These are phyloP conservation scores for Aspergillus costaricaensis DNA, from an alignment of 2,329 filamentous ascomycete species.

Conservation along the genomic window DNA sequence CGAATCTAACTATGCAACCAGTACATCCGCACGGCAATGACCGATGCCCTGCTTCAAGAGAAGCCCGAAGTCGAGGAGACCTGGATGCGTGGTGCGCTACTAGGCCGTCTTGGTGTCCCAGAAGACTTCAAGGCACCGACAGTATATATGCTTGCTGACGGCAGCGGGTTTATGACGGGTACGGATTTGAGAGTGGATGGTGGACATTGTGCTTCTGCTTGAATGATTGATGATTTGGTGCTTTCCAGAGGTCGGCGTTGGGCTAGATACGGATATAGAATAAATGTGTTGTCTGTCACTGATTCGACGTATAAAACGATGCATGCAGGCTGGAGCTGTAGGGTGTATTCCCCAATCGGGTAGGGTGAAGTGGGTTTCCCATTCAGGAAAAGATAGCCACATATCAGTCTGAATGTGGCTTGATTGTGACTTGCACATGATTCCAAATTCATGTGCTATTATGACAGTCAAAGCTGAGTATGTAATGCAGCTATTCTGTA, in stretches of 20 bases:
- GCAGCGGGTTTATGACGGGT: conserved; percentile 44
- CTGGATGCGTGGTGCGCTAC: conserved; percentile 56
- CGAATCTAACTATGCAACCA: conserved; percentile 16
- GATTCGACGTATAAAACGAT: neutral
- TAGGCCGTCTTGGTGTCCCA: conserved; percentile 52
- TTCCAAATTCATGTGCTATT: too few species aligned
- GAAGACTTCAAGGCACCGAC: conserved; percentile 43
- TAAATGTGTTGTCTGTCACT: neutral
- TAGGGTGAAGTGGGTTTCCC: too few species aligned
- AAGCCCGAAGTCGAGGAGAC: conserved; percentile 55
- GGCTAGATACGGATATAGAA: neutral
- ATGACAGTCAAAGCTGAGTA: too few species aligned
- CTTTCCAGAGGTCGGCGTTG: neutral
- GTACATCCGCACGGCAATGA: conserved; percentile 55
- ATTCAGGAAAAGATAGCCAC: too few species aligned
- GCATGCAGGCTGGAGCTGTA: too few species aligned
- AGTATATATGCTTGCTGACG: conserved; percentile 41
- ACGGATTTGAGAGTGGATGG: conserved; percentile 44
- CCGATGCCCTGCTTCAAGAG: conserved; percentile 46
- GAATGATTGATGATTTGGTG: conserved; percentile 21
- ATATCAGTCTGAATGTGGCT: too few species aligned
- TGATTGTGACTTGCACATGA: too few species aligned
- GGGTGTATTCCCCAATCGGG: too few species aligned
- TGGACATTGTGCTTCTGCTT: conserved; percentile 41
- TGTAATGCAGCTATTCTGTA: too few species aligned